Base-by-base conservation (phyloP, 176 grass and related monocot species). In the Guadua angustifolia region DNA sequence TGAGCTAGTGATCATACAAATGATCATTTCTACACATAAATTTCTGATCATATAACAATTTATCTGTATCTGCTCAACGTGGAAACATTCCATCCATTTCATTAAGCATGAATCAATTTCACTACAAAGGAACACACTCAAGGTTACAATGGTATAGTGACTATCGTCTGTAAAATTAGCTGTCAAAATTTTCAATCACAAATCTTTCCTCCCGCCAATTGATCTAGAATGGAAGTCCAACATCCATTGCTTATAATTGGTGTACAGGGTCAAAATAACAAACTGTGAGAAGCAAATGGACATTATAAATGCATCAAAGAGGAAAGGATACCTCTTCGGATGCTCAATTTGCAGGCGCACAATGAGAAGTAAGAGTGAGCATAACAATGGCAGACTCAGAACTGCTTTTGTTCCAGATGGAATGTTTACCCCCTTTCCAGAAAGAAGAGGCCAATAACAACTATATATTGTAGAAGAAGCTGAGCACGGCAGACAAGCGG, bases 171-270 rank as follows among this genome's bases (percentile, higher is more conserved):
- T 58, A 74, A 59, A 83, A 83, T 71, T 69, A 82, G 73, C 71
- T 51, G 7, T 58, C 63, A 82, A 50, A 85, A 78, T 84, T 86
- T 88, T 33, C 19, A 2, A 69, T 95, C 88, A 91, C 72, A 89
- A 33, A 85, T 93, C 83, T 64, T 98, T 98, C 78, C 95, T 97
- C 35, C 68, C 46, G 73, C 91, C 87, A 79, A 86, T 9, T 69
- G 71, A 71, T 78, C 62, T 81, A 85, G 89, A 91, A 71, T 84
- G 72, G 50, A 42, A 71, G 40, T 88, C 82, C 76, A 87, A 91
- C 86, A 69, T 87, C 92, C 93, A 95, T 85, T 98, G 95, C 75
- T n/a, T n/a, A n/a, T n/a, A n/a, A n/a, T n/a, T n/a, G n/a, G n/a
- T n/a, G n/a, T n/a, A n/a, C n/a, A n/a, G n/a, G n/a, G n/a, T n/a